Evolutionary conservation across 2,329 filamentous ascomycete genomes (phyloP).

Genomic region (Neonectria coccinea): DNA sequence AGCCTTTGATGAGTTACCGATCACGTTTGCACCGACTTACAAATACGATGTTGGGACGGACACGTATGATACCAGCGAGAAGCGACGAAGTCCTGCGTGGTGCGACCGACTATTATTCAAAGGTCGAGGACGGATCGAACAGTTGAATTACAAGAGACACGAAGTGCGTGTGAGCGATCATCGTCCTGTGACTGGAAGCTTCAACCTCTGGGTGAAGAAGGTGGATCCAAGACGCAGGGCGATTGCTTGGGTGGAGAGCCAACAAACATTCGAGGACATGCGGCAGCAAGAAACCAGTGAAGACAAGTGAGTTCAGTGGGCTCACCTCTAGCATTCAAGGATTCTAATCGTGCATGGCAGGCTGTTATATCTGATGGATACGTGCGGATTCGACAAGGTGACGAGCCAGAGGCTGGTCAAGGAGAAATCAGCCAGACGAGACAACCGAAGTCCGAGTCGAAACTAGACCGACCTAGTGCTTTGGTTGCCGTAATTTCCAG

Average conservation of each 20-base stretch:
- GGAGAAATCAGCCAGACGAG: constrained; percentile 52
- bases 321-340: no score
- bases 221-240: constrained; percentile 76
- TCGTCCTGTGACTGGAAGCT: constrained; percentile 87
- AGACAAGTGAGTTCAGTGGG: constrained; percentile 75
- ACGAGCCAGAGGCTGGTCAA: constrained; percentile 61
- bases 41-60: constrained; percentile 98
- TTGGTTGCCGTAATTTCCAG: constrained; percentile 25
- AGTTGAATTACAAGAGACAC: constrained; percentile 88
- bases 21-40: constrained; percentile 95
- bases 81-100: constrained; percentile 94
- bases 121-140: constrained; percentile 83
- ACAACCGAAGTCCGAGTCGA: constrained; percentile 45
- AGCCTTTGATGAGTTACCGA: constrained; percentile 89
- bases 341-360: constrained; percentile 50
- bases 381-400: constrained; percentile 66
- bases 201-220: constrained; percentile 86
- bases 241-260: constrained; percentile 77
- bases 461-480: constrained; percentile 1
- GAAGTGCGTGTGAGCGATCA: constrained; percentile 94
- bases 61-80: constrained; percentile 93
- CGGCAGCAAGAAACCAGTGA: constrained; percentile 75
- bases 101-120: constrained; percentile 94
- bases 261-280: constrained; percentile 79
- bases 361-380: constrained; percentile 62